These are phyloP conservation scores for Saturnispora zaruensis DNA, from an alignment of 805 yeast species.

Conservation along the genomic window DNA sequence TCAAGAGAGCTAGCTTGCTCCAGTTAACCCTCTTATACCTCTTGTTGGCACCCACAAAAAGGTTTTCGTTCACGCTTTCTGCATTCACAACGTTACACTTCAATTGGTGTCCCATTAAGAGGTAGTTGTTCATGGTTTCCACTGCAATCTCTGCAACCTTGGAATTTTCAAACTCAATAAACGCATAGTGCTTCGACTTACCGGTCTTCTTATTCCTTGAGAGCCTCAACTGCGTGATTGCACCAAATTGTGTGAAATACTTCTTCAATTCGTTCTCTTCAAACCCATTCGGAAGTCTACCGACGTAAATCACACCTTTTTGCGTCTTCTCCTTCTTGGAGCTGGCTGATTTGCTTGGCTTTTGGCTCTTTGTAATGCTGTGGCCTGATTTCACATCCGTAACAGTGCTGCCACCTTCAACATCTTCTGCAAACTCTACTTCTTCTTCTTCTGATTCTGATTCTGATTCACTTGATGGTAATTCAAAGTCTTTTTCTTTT, in stretches of 20 bases:
- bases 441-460: constrained; percentile 13
- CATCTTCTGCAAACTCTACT: constrained; percentile 15
- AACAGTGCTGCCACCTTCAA: constrained; percentile 7
- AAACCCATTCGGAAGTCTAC: constrained; percentile 89
- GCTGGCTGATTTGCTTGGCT: constrained; percentile 1
- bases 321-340: background rate
- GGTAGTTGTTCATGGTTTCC: constrained; percentile 93
- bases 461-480: constrained; percentile 14
- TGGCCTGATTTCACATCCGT: constrained; percentile 6
- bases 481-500: constrained; percentile 16
- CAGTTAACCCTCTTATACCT: constrained; percentile 54
- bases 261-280: constrained; percentile 70
- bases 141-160: constrained; percentile 84
- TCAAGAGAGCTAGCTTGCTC: constrained; percentile 42
- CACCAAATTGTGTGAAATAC: constrained; percentile 89
- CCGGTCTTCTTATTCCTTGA: constrained; percentile 90
- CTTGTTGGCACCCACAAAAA: constrained; percentile 49
- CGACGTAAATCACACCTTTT: constrained; percentile 71
- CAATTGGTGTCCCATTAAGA: constrained; percentile 78
- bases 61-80: constrained; percentile 44
- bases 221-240: constrained; percentile 63
- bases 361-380: background rate
- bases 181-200: constrained; percentile 83
- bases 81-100: constrained; percentile 50
- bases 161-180: constrained; percentile 65